Evolutionary conservation across 2,329 filamentous ascomycete species (phyloP).

Genomic region (Calonectria leucothoes): DNA sequence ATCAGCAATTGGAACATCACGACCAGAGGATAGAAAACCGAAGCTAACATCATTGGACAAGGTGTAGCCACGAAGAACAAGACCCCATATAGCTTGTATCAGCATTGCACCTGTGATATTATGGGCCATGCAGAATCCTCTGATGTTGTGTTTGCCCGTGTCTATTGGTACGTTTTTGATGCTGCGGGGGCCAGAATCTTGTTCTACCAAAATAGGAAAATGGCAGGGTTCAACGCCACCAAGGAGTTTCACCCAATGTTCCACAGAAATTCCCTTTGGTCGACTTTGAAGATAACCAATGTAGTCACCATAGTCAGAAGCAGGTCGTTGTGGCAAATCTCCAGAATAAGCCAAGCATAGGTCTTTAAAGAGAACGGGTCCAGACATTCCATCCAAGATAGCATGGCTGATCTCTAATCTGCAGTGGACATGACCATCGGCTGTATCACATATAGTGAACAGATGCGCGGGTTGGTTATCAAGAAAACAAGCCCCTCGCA

Average conservation of each 20-base stretch:
- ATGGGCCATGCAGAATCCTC: background rate
- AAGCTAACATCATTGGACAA: constrained; percentile 4
- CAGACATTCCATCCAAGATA: constrained; percentile 36
- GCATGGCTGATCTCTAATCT: constrained; percentile 35
- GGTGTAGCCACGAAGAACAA: background rate
- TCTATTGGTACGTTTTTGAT: background rate
- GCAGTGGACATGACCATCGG: constrained; percentile 5
- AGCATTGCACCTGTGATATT: constrained; percentile 4
- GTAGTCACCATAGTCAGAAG: constrained; percentile 1
- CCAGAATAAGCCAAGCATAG: background rate
- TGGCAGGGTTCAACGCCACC: background rate
- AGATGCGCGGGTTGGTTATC: background rate
- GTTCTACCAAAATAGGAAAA: background rate
- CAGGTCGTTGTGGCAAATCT: background rate
- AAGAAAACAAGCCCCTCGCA: background rate
- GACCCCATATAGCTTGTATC: constrained; percentile 6
- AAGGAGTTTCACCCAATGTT: background rate
- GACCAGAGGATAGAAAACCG: background rate
- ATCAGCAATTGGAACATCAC: constrained; percentile 27
- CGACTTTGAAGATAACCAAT: background rate
- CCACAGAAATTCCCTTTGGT: background rate
- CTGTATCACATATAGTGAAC: background rate
- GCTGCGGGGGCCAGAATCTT: background rate
- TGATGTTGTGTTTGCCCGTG: background rate
- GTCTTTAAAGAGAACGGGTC: constrained; percentile 15